Evolutionary conservation across 1,284 basidiomycete genomes (phyloP), one percentile per base, ranked within the genome.

Genomic region (Chiua sp.): DNA sequence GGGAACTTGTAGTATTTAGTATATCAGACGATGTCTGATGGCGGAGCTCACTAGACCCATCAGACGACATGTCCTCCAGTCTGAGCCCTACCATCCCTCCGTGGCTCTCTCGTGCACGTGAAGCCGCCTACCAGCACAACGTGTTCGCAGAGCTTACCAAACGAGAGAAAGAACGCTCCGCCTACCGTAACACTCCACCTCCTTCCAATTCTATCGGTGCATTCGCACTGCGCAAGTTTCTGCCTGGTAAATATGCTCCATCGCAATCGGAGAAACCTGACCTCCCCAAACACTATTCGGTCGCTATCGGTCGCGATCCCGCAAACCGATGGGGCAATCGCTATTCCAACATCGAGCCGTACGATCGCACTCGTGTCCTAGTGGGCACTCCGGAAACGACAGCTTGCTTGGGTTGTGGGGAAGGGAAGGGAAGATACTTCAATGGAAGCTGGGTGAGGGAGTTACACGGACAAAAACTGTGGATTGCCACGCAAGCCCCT

Each of bases 371-470:
- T 2, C 82, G 90, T 12, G 86, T 92, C 28, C 69, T 83, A 15
- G 80, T 88, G 15, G 74, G 72, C 22, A 59, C 60, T 7, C 61
- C 53, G 4, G 61, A 51, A 42, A 54, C 59, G 48, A 53, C 57
- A 47, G 65, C 60, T 46, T 72, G 53, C 42, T 49, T 67, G 35
- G 60, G 63, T 32, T 63, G 64, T 60, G 67, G 70, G 7, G 68
- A 70, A 30, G 74, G 60, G 53, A 67, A 71, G 12, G 82, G 77
- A 15, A 76, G 83, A 56, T 95, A 95, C 72, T 71, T 95, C 33
- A 94, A 95, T 67, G 93, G 90, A n/a, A 91, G 84, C 67, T 94
- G 92, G 89, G 87, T 94, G 20, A 78, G 82, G 47, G 93, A 95
- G 70, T 75, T 81, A 32, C 82, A 79, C 55, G 90, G 93, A 3